A percentile compares a stretch with the other conserved stretches of the same genome.
Conservation (phyloP, 192 early-diverging fungal species). For the Dimargaris xerosporica region DNA sequence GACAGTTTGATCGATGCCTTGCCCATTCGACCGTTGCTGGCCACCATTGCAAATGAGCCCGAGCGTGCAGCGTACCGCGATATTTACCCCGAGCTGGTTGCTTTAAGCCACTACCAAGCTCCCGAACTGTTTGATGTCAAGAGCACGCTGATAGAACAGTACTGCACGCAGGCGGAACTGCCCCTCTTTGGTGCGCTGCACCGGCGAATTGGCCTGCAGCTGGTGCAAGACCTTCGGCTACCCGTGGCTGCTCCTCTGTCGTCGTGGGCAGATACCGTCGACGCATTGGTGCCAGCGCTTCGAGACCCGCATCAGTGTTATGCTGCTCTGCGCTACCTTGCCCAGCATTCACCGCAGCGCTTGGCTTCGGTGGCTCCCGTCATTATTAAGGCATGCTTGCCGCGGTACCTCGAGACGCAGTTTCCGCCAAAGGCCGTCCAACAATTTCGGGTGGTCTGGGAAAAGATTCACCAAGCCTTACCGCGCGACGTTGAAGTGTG, state of each 20-base stretch:
- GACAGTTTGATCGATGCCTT: constrained; percentile 27
- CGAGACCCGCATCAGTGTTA: neutral
- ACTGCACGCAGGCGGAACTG: neutral
- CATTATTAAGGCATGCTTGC: neutral
- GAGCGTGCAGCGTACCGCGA: constrained; percentile 17
- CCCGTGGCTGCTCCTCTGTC: neutral
- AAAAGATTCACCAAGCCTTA: constrained; percentile 18
- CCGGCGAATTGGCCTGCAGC: neutral
- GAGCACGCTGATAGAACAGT: neutral
- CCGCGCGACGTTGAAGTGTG: constrained; percentile 23
- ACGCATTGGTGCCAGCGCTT: neutral
- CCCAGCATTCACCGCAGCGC: too few relatives aligned
- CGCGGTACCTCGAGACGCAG: constrained; percentile 1
- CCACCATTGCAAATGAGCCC: constrained; percentile 8
- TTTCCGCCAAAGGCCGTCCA: neutral
- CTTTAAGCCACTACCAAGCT: constrained; percentile 12
- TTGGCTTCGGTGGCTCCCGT: neutral
- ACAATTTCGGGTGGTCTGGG: constrained; percentile 20
- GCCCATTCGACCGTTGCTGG: constrained; percentile 23
- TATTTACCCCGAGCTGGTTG: constrained; percentile 27
- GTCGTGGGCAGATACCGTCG: neutral
- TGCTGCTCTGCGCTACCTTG: neutral
- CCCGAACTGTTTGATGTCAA: constrained; percentile 4
- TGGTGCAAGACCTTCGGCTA: neutral
- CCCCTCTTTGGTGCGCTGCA: neutral